These are phyloP conservation scores for Pluteus cervinus DNA, from an alignment of 768 basidiomycete species.

Conservation along the genomic window DNA sequence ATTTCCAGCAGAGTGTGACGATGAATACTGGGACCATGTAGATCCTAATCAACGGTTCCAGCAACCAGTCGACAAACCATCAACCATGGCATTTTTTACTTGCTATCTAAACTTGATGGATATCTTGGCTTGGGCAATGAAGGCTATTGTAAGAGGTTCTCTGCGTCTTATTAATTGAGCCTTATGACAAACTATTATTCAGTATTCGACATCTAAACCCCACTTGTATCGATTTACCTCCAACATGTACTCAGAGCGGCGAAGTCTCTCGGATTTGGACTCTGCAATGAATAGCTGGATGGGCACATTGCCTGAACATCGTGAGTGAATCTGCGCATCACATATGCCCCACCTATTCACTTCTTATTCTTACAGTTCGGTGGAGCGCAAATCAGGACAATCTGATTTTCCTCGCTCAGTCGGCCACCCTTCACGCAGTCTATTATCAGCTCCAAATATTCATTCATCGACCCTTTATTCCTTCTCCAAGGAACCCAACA, in stretches of 20 bases:
- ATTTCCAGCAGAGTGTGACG: constrained; percentile 53
- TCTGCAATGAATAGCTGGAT: constrained; percentile 77
- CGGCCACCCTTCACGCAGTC: constrained; percentile 42
- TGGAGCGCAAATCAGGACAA: constrained; percentile 37
- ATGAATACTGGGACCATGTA: constrained; percentile 64
- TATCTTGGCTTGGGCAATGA: constrained; percentile 53
- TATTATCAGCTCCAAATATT: constrained; percentile 57
- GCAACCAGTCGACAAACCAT: constrained; percentile 57
- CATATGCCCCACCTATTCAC: constrained; percentile 41
- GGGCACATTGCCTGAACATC: constrained; percentile 57
- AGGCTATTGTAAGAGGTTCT: constrained; percentile 51
- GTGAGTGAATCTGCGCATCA: constrained; percentile 39
- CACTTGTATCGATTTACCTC: constrained; percentile 41
- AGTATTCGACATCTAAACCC: too few relatives aligned
- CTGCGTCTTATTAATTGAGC: too few relatives aligned
- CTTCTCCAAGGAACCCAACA: constrained; percentile 44
- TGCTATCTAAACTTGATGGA: constrained; percentile 50
- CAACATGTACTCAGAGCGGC: constrained; percentile 45
- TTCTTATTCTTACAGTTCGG: constrained; percentile 36
- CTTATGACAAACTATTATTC: too few relatives aligned
- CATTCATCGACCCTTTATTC: constrained; percentile 78
- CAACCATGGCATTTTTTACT: constrained; percentile 50
- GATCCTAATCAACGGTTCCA: constrained; percentile 47
- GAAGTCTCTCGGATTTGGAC: constrained; percentile 67
- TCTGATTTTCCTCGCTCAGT: constrained; percentile 45